Conservation (phyloP, 2,329 filamentous ascomycete species). For the Arthrobotrys megalospora region DNA sequence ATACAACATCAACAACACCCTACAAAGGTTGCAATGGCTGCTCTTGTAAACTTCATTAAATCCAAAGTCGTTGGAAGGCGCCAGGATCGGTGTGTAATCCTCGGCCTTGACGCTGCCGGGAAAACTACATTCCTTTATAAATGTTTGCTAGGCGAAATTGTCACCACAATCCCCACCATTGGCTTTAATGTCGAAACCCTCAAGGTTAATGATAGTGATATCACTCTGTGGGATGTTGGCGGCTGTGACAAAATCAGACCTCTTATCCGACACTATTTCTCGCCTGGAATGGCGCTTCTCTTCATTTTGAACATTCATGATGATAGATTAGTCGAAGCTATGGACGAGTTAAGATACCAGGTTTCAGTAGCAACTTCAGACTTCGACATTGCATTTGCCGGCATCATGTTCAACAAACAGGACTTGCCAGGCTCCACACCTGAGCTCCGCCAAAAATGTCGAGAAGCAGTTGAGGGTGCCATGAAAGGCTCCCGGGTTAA, state of each 20-base stretch:
- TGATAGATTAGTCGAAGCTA: conserved; percentile 63
- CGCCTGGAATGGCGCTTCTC: conserved; percentile 64
- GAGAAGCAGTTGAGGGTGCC: neutral
- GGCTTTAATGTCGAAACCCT: conserved; percentile 62
- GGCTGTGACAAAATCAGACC: conserved; percentile 64
- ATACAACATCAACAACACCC: conserved; percentile 15
- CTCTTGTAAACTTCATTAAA: conserved; percentile 41
- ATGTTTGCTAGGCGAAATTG: conserved; percentile 35
- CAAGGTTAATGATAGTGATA: conserved; percentile 25
- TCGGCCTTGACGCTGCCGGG: conserved; percentile 54
- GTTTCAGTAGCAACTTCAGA: conserved; percentile 62
- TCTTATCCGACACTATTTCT: conserved; percentile 65
- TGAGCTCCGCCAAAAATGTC: conserved; percentile 29
- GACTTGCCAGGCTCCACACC: conserved; percentile 62
- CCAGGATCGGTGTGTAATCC: conserved; percentile 46
- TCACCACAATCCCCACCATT: conserved; percentile 62
- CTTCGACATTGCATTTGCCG: conserved; percentile 63
- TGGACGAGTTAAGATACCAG: conserved; percentile 64
- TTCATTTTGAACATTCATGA: conserved; percentile 65
- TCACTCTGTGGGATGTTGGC: conserved; percentile 62
- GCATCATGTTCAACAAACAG: conserved; percentile 66
- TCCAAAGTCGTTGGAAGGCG: conserved; percentile 1
- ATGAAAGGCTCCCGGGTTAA: neutral
- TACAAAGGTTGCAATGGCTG: conserved; percentile 27
- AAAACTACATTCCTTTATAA: conserved; percentile 62